Base-by-base conservation (phyloP, 371 early-diverging fungal genomes). In the Rhizopus delemar region DNA sequence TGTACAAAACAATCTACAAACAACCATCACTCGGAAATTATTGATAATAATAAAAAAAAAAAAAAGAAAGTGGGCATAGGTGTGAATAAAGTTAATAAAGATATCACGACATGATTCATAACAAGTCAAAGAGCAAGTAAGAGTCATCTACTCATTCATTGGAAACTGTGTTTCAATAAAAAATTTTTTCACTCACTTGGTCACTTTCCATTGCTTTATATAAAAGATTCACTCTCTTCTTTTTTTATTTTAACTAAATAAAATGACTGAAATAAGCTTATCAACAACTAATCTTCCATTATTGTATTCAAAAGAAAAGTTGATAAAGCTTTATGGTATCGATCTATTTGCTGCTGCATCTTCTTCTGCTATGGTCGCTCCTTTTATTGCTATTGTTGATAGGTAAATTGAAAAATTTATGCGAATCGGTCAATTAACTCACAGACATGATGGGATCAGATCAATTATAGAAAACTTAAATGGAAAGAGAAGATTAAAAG, bases 361-460 rank as follows among this genome's bases (percentile, higher is more conserved):
- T 8, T 75, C 83, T 7, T 75, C 83, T 9, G 71, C 73, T 34
- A 35, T 67, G 51, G 84, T 85, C 7, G 60, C 84, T 1, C 88
- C 88, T 4, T 82, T 86, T 62, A 86, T 87, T 52, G 69, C 88
- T 50, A 76, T 87, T 50, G 81, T 87, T 41, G 88, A 87, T 68
- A 77, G 85, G 77, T 82, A 73, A 57, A 16, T 22, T 32, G 32
- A 43, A 4, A 13, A 36, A 5, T 50, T n/a, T 43, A 13, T 43
- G 22, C 16, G 29, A 16, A 33, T 41, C 22, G 22, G 22, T 22
- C 22, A 22, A 11, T 12, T 46, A 4, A 51, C 28, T 15, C 41
- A 45, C 34, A 9, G 3, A 43, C n/a, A 41, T n/a, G 3, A 4
- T 31, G 7, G 13, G 6, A 4, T 1, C 38, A 82, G 83, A 63